Percentiles rank a stretch among this genome's conserved stretches.
Conservation (phyloP, 176 grass and related monocot species). For the Elaeis guineensis region DNA sequence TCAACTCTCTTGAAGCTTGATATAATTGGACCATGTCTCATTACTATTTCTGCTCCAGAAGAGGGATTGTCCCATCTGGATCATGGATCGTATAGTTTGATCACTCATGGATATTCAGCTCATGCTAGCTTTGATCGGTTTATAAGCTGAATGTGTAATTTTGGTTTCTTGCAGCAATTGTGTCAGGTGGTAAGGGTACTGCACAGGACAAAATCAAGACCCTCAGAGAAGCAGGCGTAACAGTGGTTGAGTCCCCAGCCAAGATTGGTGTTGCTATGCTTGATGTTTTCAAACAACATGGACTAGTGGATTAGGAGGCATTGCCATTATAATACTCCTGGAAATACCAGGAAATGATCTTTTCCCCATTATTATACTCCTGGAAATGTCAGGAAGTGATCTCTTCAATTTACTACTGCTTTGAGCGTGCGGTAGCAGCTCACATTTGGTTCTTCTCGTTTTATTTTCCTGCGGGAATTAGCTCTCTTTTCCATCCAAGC, state of each 20-base stretch:
- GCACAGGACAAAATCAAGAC: neutral
- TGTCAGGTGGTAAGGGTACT: neutral
- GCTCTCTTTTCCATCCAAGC: neutral
- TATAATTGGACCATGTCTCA: too few relatives aligned
- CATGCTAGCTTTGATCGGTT: too few relatives aligned
- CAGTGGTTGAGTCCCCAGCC: neutral
- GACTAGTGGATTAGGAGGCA: neutral
- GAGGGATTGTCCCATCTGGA: too few relatives aligned
- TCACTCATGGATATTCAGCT: too few relatives aligned
- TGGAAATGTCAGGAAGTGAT: neutral
- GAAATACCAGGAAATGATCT: neutral
- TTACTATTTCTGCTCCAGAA: too few relatives aligned
- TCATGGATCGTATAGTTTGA: too few relatives aligned
- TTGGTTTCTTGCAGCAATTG: neutral
- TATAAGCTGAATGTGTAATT: neutral
- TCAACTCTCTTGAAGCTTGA: too few relatives aligned
- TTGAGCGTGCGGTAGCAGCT: neutral
- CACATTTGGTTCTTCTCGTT: too few relatives aligned
- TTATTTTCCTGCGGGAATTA: neutral
- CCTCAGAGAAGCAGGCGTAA: neutral
- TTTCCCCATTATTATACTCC: neutral
- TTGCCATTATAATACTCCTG: neutral
- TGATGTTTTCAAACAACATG: neutral
- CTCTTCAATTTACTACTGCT: constrained; percentile 1
- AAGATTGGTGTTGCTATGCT: neutral